phyloP scores from a whole-genome alignment of 257 asterid species.

The Vinca minor region DNA sequence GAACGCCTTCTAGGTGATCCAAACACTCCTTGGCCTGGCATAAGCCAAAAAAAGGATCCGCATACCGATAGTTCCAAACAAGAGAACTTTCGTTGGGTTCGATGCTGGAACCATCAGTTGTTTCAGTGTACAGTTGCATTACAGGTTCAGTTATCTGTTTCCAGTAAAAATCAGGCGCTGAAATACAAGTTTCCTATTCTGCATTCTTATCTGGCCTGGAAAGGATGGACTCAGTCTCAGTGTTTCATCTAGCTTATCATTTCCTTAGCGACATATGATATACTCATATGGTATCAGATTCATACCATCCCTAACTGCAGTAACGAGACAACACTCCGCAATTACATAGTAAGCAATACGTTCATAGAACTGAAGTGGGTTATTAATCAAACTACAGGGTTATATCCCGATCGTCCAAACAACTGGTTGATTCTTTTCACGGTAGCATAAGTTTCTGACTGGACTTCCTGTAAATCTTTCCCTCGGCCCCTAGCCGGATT shows the following conservation, averaged over 20 bases:
- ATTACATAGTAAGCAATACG: constrained; percentile 63
- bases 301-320: constrained; percentile 90
- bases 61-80: constrained; percentile 76
- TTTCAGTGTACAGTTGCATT: constrained; percentile 68
- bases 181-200: constrained; percentile 65
- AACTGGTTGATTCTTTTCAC: constrained; percentile 48
- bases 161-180: constrained; percentile 67
- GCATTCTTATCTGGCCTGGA: constrained; percentile 44
- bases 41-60: constrained; percentile 75
- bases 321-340: constrained; percentile 78
- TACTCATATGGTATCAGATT: constrained; percentile 81
- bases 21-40: constrained; percentile 83
- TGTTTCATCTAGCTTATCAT: constrained; percentile 40
- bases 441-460: constrained; percentile 53
- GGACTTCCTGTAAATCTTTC: constrained; percentile 68
- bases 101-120: constrained; percentile 79
- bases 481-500: constrained; percentile 91
- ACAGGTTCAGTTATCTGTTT: constrained; percentile 80
- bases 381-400: constrained; percentile 64
- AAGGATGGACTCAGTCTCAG: constrained; percentile 40
- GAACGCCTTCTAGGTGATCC: constrained; percentile 81
- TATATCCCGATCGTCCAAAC: constrained; percentile 52
- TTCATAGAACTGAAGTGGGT: constrained; percentile 58
- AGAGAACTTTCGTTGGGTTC: constrained; percentile 63
- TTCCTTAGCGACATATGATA: constrained; percentile 68